Evolutionary conservation across 2,329 filamentous ascomycete genomes (phyloP), one percentile per base, ranked within the genome.

Genomic region (Aspergillus ochraceus): DNA sequence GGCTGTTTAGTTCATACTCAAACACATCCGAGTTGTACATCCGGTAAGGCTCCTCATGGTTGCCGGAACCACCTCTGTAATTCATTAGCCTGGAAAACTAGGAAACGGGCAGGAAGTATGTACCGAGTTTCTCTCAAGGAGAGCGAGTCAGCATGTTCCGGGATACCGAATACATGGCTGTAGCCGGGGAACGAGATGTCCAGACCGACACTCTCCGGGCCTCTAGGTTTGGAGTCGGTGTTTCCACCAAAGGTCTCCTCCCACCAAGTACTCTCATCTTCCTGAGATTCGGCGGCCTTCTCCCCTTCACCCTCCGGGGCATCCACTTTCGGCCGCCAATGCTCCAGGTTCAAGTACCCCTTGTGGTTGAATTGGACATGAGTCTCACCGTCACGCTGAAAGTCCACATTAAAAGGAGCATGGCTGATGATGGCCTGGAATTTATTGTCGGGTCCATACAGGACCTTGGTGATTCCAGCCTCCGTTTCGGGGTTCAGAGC

Each of bases 11-110:
- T 69, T 97, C 89, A 75, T 99, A 99, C 79, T 99, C 95, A 69
- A 99, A 99, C 11, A 99, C 95, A 74, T 99, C 95, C 32, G 91
- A 86, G 76, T 99, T 99, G 81, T 97, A 97, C 76, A 99, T 79
- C 42, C 95, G 87, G 79, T 99, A 99, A 0, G 95, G 95, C 63
- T 99, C 91, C 10, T 84, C 82, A 76, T 95, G 92, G 68, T 92
- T 91, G 62, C 90, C 92, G 20, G 92, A 86, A 24, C 92, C 92
- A 55, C 94, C 95, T 56, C 82, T 83, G 59, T 53, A 30, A 6
- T 42, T 26, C 47, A 63, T 77, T 57, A 74, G 71, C 47, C 53
- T 29, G 6, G 26, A 29, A 9, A 29, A 2, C 1, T 9, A 29
- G 26, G 26, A 6, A 29, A 29, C 8, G 26, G 26, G 26, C 26